phyloP scores from a whole-genome alignment of 2,329 filamentous ascomycete species.

The Penicillium sp. region DNA sequence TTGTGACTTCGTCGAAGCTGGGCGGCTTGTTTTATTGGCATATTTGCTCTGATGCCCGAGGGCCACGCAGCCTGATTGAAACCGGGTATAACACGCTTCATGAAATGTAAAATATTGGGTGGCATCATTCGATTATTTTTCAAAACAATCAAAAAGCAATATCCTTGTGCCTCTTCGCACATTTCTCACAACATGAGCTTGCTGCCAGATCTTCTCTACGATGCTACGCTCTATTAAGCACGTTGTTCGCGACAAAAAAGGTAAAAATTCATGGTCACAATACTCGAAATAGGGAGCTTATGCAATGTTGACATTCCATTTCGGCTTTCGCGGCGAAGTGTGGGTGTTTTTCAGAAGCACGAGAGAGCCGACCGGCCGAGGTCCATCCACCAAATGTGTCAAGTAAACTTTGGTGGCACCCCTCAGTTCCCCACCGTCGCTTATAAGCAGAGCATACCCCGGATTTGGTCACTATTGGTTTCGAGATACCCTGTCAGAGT shows the following conservation, averaged over 20 bases:
- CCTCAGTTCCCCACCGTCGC: background rate
- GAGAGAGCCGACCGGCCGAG: conserved; percentile 24
- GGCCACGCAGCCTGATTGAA: conserved; percentile 60
- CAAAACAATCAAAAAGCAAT: conserved; percentile 1
- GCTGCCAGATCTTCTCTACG: background rate
- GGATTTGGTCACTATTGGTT: background rate
- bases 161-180: background rate
- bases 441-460: conserved; percentile 1
- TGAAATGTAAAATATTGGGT: conserved; percentile 36
- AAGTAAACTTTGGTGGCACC: conserved; percentile 9
- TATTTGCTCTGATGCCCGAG: conserved; percentile 70
- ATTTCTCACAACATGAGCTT: background rate
- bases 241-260: background rate
- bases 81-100: conserved; percentile 62
- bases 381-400: conserved; percentile 15
- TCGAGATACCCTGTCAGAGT: no score
- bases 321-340: conserved; percentile 10
- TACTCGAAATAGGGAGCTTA: background rate
- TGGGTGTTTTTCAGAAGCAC: conserved; percentile 17
- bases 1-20: conserved; percentile 70
- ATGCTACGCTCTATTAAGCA: background rate
- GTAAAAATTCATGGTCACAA: background rate
- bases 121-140: background rate
- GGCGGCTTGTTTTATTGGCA: conserved; percentile 83
- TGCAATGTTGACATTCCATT: background rate